These are phyloP conservation scores for Suillus bovinus DNA, from an alignment of 768 basidiomycete genomes.

Conservation along the genomic window DNA sequence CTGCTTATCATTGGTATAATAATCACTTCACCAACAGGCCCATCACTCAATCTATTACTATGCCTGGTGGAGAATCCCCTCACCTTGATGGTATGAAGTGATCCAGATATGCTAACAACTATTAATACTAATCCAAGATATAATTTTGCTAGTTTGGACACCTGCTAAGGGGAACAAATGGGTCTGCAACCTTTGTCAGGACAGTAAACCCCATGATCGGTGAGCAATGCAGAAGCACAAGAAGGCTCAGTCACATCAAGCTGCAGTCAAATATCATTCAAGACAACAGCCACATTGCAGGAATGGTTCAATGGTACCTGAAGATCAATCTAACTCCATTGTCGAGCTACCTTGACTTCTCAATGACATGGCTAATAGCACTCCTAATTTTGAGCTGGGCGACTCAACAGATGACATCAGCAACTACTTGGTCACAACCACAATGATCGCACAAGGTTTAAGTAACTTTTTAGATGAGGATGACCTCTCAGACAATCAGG, in stretches of 20 bases:
- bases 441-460: not conserved
- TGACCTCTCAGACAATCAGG: conserved; percentile 7
- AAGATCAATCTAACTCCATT: not conserved
- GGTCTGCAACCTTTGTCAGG: conserved; percentile 1
- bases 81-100: not conserved
- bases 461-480: conserved; percentile 3
- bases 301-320: not conserved
- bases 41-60: not conserved
- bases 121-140: not conserved
- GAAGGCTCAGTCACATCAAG: not conserved
- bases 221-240: not conserved
- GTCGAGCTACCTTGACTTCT: not conserved
- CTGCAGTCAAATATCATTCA: not conserved
- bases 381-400: not conserved
- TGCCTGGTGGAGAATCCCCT: not conserved
- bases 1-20: not conserved
- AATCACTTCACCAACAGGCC: not conserved
- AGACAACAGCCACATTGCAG: not conserved
- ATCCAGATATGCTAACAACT: not conserved
- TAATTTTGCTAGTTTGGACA: not conserved
- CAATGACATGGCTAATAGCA: not conserved
- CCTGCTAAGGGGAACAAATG: not conserved
- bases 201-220: not conserved
- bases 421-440: not conserved
- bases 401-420: not conserved